phyloP scores from a whole-genome alignment of 352 stramenopile genomes.

The Phytophthora syringae region DNA sequence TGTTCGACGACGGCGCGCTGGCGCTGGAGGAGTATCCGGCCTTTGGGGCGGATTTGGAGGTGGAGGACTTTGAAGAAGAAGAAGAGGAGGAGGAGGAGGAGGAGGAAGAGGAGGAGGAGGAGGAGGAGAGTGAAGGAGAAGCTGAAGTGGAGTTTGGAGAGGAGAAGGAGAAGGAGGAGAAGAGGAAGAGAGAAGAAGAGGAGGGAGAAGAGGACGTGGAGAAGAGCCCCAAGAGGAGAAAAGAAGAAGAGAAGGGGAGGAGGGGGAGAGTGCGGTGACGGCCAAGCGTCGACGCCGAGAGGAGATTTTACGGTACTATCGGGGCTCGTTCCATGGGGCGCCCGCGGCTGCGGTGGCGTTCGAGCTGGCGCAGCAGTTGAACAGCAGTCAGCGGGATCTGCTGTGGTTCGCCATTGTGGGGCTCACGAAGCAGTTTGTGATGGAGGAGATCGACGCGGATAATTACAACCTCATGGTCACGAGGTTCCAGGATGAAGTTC shows the following conservation, averaged over 20 bases:
- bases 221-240: conserved; percentile 24
- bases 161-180: conserved; percentile 43
- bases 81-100: conserved; percentile 67
- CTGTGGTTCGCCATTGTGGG: conserved; percentile 98
- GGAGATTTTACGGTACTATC: conserved; percentile 94
- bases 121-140: conserved; percentile 53
- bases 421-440: conserved; percentile 95
- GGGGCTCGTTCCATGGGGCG: conserved; percentile 88
- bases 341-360: conserved; percentile 82
- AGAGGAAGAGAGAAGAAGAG: conserved; percentile 41
- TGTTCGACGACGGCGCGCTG: conserved; percentile 85
- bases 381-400: conserved; percentile 87
- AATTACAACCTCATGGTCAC: conserved; percentile 93
- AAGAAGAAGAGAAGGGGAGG: conserved; percentile 39
- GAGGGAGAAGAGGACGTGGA: conserved; percentile 42
- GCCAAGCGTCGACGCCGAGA: conserved; percentile 69
- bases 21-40: conserved; percentile 76
- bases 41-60: conserved; percentile 86
- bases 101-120: conserved; percentile 44
- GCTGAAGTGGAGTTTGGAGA: conserved; percentile 58
- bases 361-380: conserved; percentile 85
- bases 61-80: conserved; percentile 72
- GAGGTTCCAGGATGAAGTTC: conserved; percentile 92
- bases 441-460: conserved; percentile 92
- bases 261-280: conserved; percentile 38